A percentile compares a stretch with the other conserved stretches of the same genome.
These are phyloP conservation scores for Hypseocharis bilobata DNA, from an alignment of 441 rosid species.

Conservation along the genomic window DNA sequence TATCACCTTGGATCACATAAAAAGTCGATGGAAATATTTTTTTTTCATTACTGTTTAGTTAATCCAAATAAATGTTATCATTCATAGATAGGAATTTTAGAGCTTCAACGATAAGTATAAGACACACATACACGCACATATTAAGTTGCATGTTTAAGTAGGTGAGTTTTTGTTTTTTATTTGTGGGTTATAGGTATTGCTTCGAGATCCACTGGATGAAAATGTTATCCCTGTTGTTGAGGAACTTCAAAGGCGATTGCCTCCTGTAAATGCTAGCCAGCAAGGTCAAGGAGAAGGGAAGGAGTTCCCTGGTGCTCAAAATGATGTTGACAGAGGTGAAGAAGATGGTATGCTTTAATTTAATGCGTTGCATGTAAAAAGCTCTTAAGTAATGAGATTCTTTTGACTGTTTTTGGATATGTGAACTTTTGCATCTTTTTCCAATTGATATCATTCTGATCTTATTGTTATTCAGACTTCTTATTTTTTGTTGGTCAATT, in stretches of 20 bases:
- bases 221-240: constrained; percentile 75
- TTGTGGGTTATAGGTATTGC: constrained; percentile 47
- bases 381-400: not conserved
- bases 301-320: constrained; percentile 39
- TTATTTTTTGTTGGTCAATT: not conserved
- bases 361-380: not conserved
- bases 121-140: no score
- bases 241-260: constrained; percentile 79
- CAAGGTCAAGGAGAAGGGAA: constrained; percentile 44
- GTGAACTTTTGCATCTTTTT: not conserved
- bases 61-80: not conserved
- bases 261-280: constrained; percentile 28
- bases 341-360: constrained; percentile 62
- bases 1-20: no score
- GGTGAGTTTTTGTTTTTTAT: constrained; percentile 3
- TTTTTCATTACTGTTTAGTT: not conserved
- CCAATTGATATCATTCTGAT: not conserved
- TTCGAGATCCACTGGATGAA: constrained; percentile 74
- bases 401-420: not conserved
- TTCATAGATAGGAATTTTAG: no score
- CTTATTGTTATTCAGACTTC: not conserved
- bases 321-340: constrained; percentile 61
- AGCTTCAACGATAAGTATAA: not conserved
- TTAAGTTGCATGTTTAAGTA: not conserved
- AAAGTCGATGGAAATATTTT: not conserved